Conservation (phyloP, 305 asterid genomes). For the Solanum hybrid region DNA sequence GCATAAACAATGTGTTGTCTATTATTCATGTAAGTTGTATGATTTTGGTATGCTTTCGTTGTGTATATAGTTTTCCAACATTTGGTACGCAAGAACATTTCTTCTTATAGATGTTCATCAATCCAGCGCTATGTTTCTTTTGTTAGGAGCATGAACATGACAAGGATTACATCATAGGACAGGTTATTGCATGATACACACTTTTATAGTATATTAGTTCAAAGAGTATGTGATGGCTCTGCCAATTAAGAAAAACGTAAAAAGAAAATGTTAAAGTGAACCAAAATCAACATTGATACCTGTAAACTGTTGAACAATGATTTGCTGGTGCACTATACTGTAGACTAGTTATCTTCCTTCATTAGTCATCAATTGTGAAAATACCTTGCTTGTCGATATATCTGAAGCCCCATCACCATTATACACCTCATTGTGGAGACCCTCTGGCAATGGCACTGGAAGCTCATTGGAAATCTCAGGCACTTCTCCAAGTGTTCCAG, state of each 20-base stretch:
- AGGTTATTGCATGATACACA: neutral
- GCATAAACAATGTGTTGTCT: no score
- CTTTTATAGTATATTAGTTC: neutral
- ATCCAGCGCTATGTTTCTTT: neutral
- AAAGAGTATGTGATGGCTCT: neutral
- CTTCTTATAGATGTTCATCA: neutral
- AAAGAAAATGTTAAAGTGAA: neutral
- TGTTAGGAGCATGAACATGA: neutral
- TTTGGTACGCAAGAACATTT: neutral
- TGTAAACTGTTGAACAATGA: neutral
- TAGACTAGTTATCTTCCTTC: conserved; percentile 24
- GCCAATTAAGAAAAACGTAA: neutral
- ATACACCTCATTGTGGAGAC: conserved; percentile 9
- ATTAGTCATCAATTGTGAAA: conserved; percentile 30
- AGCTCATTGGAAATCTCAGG: conserved; percentile 12
- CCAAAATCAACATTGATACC: neutral
- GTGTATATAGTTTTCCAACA: no score
- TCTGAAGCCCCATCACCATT: conserved; percentile 17
- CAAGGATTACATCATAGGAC: neutral
- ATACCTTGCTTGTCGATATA: conserved; percentile 29
- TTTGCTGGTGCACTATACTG: neutral
- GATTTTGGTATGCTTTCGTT: no score
- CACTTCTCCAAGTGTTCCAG: conserved; percentile 18
- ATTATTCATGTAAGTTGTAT: no score
- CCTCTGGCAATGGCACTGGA: conserved; percentile 11